Evolutionary conservation across 257 asterid species (phyloP).

Genomic region (Paulownia fortunei): DNA sequence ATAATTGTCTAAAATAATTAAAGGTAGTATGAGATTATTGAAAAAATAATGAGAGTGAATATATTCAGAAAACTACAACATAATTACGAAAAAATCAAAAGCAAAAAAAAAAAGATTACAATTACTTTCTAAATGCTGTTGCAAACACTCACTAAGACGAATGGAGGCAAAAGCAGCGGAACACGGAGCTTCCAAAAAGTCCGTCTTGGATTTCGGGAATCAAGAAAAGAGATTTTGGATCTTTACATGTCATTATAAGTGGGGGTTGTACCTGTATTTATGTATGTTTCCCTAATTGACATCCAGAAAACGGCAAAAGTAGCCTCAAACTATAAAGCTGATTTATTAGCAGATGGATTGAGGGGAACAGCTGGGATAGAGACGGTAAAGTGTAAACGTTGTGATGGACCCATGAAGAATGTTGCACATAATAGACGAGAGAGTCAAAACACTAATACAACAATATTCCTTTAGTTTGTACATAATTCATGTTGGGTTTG

Average conservation of each 20-base stretch:
- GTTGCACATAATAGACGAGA: slow-evolving; percentile 11
- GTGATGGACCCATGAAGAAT: slow-evolving; percentile 27
- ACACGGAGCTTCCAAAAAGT: slow-evolving; percentile 17
- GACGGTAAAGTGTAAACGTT: slow-evolving; percentile 23
- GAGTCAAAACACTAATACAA: not conserved
- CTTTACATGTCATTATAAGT: slow-evolving; percentile 10
- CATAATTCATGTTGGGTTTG: too few species aligned
- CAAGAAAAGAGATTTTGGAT: slow-evolving; percentile 7
- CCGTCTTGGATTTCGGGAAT: not conserved
- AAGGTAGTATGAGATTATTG: too few species aligned
- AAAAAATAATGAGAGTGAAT: too few species aligned
- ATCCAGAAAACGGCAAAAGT: not conserved
- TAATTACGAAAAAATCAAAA: too few species aligned
- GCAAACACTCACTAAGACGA: too few species aligned
- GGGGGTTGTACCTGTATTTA: too few species aligned
- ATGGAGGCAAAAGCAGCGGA: slow-evolving; percentile 21
- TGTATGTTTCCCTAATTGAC: too few species aligned
- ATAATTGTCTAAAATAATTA: too few species aligned
- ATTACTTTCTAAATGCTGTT: too few species aligned
- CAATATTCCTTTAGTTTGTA: not conserved
- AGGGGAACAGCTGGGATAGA: slow-evolving; percentile 31
- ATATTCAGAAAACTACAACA: too few species aligned
- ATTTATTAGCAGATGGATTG: not conserved
- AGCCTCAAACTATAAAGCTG: not conserved
- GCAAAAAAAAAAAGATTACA: too few species aligned